Percentiles rank a stretch among this genome's conserved stretches.
phyloP scores from a whole-genome alignment of 1,284 basidiomycete species.

The Wallemia mellicola region DNA sequence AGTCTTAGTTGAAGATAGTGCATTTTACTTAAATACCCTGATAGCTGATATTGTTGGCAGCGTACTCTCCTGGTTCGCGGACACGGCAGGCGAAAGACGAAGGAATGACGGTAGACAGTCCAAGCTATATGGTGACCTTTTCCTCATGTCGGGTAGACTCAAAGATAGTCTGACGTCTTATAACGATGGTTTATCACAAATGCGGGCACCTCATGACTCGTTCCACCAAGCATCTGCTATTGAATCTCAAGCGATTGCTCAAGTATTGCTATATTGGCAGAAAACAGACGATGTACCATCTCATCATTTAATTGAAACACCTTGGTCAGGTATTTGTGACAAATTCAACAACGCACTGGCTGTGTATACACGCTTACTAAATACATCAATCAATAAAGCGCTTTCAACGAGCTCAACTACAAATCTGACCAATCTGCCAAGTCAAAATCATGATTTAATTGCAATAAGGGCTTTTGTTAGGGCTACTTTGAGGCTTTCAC shows the following conservation, averaged over 20 bases:
- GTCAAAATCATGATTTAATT: neutral
- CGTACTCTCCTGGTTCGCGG: neutral
- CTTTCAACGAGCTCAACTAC: neutral
- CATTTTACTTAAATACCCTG: neutral
- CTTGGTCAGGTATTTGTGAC: neutral
- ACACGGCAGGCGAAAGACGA: neutral
- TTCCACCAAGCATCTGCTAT: neutral
- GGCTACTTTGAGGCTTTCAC: constrained; percentile 33
- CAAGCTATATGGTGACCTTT: constrained; percentile 1
- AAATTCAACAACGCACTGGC: neutral
- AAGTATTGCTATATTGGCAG: neutral
- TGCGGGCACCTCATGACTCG: neutral
- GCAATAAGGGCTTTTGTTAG: constrained; percentile 29
- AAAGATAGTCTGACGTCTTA: neutral
- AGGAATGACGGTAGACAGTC: neutral
- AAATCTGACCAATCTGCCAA: neutral
- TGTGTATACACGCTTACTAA: neutral
- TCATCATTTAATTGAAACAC: neutral
- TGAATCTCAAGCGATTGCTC: neutral
- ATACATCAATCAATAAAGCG: neutral
- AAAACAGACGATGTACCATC: neutral
- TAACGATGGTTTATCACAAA: neutral
- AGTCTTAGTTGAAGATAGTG: neutral
- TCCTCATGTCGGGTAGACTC: neutral
- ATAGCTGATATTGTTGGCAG: neutral